Conservation (phyloP, 148 eudicot genomes). For the Chenopodium suecicum region DNA sequence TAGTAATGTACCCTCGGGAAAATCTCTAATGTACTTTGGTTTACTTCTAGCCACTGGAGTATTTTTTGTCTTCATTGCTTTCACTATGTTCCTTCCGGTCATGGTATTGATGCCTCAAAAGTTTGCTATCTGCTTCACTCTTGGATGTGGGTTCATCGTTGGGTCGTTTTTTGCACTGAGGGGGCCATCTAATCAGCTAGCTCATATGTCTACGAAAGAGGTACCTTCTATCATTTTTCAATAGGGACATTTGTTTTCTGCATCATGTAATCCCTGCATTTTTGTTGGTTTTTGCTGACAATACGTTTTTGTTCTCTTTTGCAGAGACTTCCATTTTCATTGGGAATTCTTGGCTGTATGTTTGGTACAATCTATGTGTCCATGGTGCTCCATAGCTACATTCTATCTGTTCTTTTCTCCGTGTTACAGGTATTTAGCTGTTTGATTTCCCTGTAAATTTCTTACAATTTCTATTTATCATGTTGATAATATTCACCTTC, state of each 20-base stretch:
- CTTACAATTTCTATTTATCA: not conserved
- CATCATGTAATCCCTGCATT: not conserved
- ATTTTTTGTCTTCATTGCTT: conserved; percentile 89
- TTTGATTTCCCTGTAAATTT: conserved; percentile 5
- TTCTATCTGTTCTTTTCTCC: conserved; percentile 85
- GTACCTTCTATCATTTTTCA: conserved; percentile 25
- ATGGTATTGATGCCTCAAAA: conserved; percentile 96
- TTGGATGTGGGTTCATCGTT: conserved; percentile 81
- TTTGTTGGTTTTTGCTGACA: not conserved
- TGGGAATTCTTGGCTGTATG: conserved; percentile 89
- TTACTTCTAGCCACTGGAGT: conserved; percentile 85
- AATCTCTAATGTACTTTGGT: conserved; percentile 91
- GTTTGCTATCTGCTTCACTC: conserved; percentile 91
- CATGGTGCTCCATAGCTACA: conserved; percentile 97
- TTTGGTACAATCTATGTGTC: conserved; percentile 92
- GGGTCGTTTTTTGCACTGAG: conserved; percentile 91
- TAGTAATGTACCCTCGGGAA: conserved; percentile 85
- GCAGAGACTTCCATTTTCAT: conserved; percentile 97
- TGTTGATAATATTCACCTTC: not conserved
- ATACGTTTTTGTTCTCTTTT: conserved; percentile 6
- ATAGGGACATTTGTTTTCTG: not conserved
- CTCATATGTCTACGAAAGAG: conserved; percentile 92
- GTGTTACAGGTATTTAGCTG: conserved; percentile 69
- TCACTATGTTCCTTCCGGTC: conserved; percentile 93
- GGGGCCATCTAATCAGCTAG: conserved; percentile 87